Percentiles rank a stretch among this genome's conserved stretches.
Conservation (phyloP, 345 rosid species). For the Lumnitzera racemosa region DNA sequence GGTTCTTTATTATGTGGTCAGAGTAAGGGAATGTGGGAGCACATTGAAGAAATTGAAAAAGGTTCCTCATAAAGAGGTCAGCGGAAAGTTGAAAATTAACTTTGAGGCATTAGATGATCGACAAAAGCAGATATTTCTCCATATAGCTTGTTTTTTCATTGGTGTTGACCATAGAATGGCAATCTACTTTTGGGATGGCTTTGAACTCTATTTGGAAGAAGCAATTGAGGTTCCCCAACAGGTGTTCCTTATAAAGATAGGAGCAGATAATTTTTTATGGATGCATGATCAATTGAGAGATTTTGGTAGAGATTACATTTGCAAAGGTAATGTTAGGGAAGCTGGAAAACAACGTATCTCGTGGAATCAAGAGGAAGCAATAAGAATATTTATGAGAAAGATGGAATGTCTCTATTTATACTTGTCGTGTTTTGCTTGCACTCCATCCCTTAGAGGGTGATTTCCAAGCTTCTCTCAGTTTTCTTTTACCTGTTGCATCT, state of each 20-base stretch:
- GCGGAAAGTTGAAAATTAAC: background rate
- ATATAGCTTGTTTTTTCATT: conserved; percentile 10
- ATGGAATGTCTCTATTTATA: background rate
- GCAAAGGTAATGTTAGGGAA: background rate
- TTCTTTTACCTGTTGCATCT: too few relatives aligned
- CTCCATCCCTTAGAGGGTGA: too few relatives aligned
- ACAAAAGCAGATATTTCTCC: conserved; percentile 2
- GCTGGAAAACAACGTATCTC: background rate
- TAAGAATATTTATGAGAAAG: background rate
- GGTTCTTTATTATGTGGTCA: too few relatives aligned
- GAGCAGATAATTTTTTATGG: background rate
- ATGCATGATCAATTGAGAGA: conserved; percentile 10
- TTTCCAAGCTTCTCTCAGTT: too few relatives aligned
- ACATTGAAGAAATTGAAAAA: background rate
- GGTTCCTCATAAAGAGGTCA: background rate
- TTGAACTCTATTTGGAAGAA: background rate
- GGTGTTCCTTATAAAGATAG: background rate
- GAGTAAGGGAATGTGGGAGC: too few relatives aligned
- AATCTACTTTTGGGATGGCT: conserved; percentile 1
- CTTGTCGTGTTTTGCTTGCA: background rate
- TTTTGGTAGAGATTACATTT: background rate
- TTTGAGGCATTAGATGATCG: conserved; percentile 4
- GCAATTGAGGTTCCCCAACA: background rate
- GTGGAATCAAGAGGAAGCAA: background rate
- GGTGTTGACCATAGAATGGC: conserved; percentile 2